These are phyloP conservation scores for Triticum turgidum DNA, from an alignment of 176 grass and related monocot species.

Conservation along the genomic window DNA sequence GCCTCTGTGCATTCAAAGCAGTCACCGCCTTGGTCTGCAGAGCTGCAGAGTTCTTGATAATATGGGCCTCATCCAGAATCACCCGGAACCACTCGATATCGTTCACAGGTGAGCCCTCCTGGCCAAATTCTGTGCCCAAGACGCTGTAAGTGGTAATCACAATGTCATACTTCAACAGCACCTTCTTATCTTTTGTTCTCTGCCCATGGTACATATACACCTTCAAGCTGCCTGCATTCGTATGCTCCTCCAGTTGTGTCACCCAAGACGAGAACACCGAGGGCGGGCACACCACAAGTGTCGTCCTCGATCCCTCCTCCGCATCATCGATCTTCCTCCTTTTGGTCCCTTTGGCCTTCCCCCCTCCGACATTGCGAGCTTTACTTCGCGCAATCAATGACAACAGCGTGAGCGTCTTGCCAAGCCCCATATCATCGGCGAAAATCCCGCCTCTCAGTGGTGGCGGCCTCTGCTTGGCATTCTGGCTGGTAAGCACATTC, in stretches of 20 bases:
- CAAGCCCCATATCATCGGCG: slow-evolving; percentile 95
- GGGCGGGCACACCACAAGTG: slow-evolving; percentile 80
- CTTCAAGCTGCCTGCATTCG: slow-evolving; percentile 58
- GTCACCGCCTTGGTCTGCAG: slow-evolving; percentile 81
- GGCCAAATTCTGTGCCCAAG: slow-evolving; percentile 62
- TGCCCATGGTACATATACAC: slow-evolving; percentile 91
- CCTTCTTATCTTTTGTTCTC: slow-evolving; percentile 51
- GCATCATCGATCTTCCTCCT: slow-evolving; percentile 48
- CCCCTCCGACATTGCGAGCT: slow-evolving; percentile 29
- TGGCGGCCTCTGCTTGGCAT: slow-evolving; percentile 40
- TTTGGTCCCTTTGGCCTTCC: slow-evolving; percentile 12
- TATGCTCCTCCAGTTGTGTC: slow-evolving; percentile 87
- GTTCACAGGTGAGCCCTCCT: slow-evolving; percentile 57
- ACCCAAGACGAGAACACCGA: slow-evolving; percentile 95
- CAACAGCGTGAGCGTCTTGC: slow-evolving; percentile 86
- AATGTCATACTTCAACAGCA: slow-evolving; percentile 83
- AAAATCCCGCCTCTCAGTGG: slow-evolving; percentile 81
- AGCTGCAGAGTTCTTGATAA: slow-evolving; percentile 86
- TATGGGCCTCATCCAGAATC: slow-evolving; percentile 90
- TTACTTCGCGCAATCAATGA: slow-evolving; percentile 61
- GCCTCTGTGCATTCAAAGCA: slow-evolving; percentile 76
- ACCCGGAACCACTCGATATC: slow-evolving; percentile 82
- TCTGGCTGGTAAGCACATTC: slow-evolving; percentile 64
- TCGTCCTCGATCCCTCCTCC: slow-evolving; percentile 29
- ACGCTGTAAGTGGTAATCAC: slow-evolving; percentile 75